Evolutionary conservation across 176 grass and related monocot species (phyloP).

Genomic region (Lolium rigidum): DNA sequence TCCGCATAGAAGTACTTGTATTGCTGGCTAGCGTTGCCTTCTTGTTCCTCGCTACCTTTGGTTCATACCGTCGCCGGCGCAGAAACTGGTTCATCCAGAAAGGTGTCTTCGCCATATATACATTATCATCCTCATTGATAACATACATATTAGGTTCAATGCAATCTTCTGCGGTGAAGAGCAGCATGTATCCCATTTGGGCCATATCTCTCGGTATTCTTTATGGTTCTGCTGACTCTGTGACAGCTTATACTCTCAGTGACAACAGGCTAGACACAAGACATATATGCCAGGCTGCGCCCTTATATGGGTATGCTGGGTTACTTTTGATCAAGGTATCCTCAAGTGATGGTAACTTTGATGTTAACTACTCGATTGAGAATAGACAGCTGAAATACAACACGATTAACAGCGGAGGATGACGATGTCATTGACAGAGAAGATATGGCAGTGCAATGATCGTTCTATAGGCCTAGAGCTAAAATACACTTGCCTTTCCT

Average conservation of each 20-base stretch:
- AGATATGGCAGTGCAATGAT: not conserved
- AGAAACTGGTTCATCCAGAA: not conserved
- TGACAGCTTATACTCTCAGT: slow-evolving; percentile 31
- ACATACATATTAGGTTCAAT: slow-evolving; percentile 21
- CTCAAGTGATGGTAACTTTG: too few relatives aligned
- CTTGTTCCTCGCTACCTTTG: not conserved
- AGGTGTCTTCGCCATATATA: not conserved
- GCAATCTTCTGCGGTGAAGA: slow-evolving; percentile 11
- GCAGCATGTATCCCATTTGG: slow-evolving; percentile 18
- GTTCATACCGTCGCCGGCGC: not conserved
- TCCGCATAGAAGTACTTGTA: not conserved
- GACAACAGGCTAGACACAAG: not conserved
- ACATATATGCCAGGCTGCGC: not conserved
- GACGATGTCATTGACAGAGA: slow-evolving; percentile 6
- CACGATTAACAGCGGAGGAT: not conserved
- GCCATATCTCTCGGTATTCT: not conserved
- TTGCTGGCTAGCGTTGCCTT: not conserved
- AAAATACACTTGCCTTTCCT: slow-evolving; percentile 38
- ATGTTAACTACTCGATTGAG: too few relatives aligned
- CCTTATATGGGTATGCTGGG: not conserved
- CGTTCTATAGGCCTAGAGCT: not conserved
- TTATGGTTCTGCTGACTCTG: not conserved
- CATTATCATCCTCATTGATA: not conserved
- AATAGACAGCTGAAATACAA: not conserved
- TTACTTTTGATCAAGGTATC: not conserved